Conservation (phyloP, 179 eudicot species). For the Beta lomatogona region DNA sequence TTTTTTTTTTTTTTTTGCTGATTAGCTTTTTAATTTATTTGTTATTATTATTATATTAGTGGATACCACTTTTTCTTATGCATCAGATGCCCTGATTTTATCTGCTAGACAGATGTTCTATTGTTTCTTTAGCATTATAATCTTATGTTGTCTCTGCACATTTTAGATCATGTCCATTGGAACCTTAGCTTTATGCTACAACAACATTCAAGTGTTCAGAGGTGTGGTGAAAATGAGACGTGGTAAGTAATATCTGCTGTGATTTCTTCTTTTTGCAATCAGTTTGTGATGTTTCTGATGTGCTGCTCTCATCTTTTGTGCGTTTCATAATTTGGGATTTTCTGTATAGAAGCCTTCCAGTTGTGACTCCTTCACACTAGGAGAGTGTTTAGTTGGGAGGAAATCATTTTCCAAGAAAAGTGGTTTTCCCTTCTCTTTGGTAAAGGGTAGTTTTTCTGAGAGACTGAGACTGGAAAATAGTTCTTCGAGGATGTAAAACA, state of each 20-base stretch:
- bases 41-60: not conserved
- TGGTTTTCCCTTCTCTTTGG: no score
- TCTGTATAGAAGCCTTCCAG: no score
- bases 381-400: no score
- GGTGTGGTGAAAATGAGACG: conserved; percentile 94
- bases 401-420: no score
- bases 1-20: not conserved
- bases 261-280: not conserved
- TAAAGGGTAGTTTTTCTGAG: no score
- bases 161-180: conserved; percentile 91
- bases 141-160: not conserved
- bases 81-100: not conserved
- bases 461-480: no score
- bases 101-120: not conserved
- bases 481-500: no score
- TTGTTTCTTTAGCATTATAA: conserved; percentile 2
- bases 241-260: conserved; percentile 47
- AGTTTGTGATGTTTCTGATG: not conserved
- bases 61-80: not conserved
- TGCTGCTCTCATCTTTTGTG: not conserved
- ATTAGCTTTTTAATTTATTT: not conserved
- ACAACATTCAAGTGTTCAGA: conserved; percentile 85
- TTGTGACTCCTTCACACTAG: not conserved
- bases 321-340: not conserved
- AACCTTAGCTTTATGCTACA: conserved; percentile 83